A percentile compares a stretch with the other conserved stretches of the same genome.
phyloP scores from a whole-genome alignment of 306 rosid genomes.

The Potentilla sterilis region DNA sequence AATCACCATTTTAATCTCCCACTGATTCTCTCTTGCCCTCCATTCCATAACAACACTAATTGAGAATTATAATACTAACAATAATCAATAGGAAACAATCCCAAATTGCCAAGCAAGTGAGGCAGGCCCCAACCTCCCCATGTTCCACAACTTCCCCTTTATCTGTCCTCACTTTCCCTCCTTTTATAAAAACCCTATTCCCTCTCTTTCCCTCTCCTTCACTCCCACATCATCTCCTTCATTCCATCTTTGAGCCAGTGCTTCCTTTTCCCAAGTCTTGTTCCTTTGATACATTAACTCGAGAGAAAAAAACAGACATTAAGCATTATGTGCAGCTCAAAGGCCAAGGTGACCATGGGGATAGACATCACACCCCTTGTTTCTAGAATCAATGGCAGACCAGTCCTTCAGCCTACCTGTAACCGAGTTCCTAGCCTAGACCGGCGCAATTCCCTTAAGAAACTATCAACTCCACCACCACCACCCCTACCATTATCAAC shows the following conservation, averaged over 20 bases:
- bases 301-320: not conserved
- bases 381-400: constrained; percentile 66
- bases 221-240: constrained; percentile 33
- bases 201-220: constrained; percentile 41
- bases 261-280: constrained; percentile 16
- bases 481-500: constrained; percentile 41
- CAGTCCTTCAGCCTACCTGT: constrained; percentile 85
- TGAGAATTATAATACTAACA: constrained; percentile 15
- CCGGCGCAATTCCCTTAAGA: constrained; percentile 61
- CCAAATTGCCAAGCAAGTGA: constrained; percentile 55
- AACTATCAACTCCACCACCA: constrained; percentile 42
- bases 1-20: constrained; percentile 46
- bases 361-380: constrained; percentile 42
- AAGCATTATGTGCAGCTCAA: constrained; percentile 66
- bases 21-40: constrained; percentile 37
- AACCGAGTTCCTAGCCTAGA: constrained; percentile 73
- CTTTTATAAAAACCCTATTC: constrained; percentile 46
- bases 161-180: constrained; percentile 36
- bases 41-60: not conserved
- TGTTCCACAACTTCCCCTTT: constrained; percentile 48
- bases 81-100: constrained; percentile 26
- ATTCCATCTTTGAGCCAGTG: constrained; percentile 24
- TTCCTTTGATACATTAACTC: not conserved
- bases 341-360: constrained; percentile 59
- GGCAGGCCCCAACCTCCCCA: constrained; percentile 86